Evolutionary conservation across 768 basidiomycete species (phyloP).

Genomic region (Russula dissimulans): DNA sequence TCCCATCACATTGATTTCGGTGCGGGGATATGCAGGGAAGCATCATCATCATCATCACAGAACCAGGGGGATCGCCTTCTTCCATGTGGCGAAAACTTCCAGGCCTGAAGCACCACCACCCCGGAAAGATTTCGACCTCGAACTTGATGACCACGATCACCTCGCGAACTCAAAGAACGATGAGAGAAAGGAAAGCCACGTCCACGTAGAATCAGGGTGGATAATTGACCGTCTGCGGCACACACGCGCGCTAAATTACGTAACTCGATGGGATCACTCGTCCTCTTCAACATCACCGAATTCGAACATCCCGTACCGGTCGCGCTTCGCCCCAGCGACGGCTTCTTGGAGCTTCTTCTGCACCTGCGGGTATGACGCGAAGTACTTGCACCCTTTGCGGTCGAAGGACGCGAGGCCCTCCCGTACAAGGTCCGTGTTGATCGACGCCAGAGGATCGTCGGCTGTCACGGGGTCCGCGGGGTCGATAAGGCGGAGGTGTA

Average conservation of each 20-base stretch:
- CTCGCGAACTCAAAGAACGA: no score
- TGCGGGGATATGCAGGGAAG: no score
- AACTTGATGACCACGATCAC: no score
- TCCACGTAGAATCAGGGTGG: no score
- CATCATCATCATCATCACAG: no score
- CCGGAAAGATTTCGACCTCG: no score
- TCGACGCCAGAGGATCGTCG: constrained; percentile 60
- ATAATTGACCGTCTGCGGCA: no score
- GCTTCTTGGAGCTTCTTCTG: constrained; percentile 55
- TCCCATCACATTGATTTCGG: no score
- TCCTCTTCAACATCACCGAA: constrained; percentile 89
- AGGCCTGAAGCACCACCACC: no score
- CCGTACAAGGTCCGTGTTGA: constrained; percentile 83
- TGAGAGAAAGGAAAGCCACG: no score
- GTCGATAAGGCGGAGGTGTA: constrained; percentile 91
- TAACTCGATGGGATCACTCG: constrained; percentile 30
- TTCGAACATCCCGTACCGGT: constrained; percentile 79
- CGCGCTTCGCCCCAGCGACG: constrained; percentile 56
- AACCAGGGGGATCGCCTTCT: no score
- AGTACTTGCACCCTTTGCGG: constrained; percentile 65
- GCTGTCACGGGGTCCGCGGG: constrained; percentile 62
- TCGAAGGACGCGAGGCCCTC: constrained; percentile 84
- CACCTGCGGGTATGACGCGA: constrained; percentile 59
- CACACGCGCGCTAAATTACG: not conserved
- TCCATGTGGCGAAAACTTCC: no score